A percentile compares a stretch with the other conserved stretches of the same genome.
Conservation (phyloP, 2,329 filamentous ascomycete genomes). For the Cryphonectria parasitica region DNA sequence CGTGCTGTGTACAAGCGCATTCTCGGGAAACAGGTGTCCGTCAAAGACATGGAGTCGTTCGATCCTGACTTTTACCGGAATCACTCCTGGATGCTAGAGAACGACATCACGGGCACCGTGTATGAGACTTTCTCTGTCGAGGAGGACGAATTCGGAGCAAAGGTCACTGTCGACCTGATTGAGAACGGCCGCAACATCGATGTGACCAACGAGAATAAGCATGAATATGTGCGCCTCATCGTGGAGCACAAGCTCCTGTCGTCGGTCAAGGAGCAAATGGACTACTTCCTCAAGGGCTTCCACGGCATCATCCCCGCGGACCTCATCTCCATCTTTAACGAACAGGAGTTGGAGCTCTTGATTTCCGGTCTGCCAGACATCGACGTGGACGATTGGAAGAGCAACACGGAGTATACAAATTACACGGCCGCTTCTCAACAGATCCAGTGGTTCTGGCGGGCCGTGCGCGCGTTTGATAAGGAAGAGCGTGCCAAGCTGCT, state of each 20-base stretch:
- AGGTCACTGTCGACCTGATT: slow-evolving; percentile 82
- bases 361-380: slow-evolving; percentile 98
- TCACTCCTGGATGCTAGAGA: slow-evolving; percentile 96
- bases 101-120: slow-evolving; percentile 97
- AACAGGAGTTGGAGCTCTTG: slow-evolving; percentile 93
- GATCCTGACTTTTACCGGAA: slow-evolving; percentile 99
- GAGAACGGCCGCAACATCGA: slow-evolving; percentile 87
- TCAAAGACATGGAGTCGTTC: slow-evolving; percentile 99
- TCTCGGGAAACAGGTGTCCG: slow-evolving; percentile 88
- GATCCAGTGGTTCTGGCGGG: slow-evolving; percentile 99
- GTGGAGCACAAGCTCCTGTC: slow-evolving; percentile 92
- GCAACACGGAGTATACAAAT: slow-evolving; percentile 98
- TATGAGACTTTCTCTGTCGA: slow-evolving; percentile 95
- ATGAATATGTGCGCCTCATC: slow-evolving; percentile 92
- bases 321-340: slow-evolving; percentile 95
- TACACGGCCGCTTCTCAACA: slow-evolving; percentile 93
- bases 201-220: slow-evolving; percentile 97
- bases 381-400: slow-evolving; percentile 98
- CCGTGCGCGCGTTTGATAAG: slow-evolving; percentile 95
- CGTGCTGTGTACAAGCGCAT: slow-evolving; percentile 98
- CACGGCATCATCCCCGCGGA: slow-evolving; percentile 97
- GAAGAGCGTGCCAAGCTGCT: slow-evolving; percentile 96
- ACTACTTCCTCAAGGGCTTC: slow-evolving; percentile 91
- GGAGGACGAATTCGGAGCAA: slow-evolving; percentile 91
- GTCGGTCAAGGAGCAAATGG: slow-evolving; percentile 92